phyloP scores from a whole-genome alignment of 2,329 filamentous ascomycete genomes.

The Coniosporium tulheliwenetii region DNA sequence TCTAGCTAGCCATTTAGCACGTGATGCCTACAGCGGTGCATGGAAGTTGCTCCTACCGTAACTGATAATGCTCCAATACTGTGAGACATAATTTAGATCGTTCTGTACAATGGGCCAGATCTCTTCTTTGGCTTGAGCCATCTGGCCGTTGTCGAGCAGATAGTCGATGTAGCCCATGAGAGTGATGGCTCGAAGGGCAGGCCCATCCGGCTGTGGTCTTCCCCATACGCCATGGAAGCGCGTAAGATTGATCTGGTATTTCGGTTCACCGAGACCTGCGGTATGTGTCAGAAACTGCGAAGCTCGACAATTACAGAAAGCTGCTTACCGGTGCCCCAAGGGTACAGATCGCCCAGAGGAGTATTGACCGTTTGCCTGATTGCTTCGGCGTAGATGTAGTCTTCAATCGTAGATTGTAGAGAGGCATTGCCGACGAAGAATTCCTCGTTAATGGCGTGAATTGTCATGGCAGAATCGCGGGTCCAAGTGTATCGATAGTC shows the following conservation, averaged over 20 bases:
- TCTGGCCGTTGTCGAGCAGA: not conserved
- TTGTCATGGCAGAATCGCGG: conserved; percentile 1
- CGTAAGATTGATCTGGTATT: conserved; percentile 16
- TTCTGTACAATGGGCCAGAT: not conserved
- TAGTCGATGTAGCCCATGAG: conserved; percentile 1
- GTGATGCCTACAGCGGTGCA: no score
- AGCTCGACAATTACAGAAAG: not conserved
- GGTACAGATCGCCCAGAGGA: not conserved
- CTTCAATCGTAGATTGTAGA: not conserved
- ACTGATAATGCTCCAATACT: conserved; percentile 12
- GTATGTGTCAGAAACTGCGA: not conserved
- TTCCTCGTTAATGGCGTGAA: conserved; percentile 1
- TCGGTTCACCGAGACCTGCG: conserved; percentile 47
- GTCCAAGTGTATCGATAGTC: conserved; percentile 1
- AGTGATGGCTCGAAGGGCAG: conserved; percentile 7
- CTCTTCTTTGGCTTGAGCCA: not conserved
- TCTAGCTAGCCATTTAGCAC: no score
- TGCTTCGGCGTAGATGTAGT: conserved; percentile 1
- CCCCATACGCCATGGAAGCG: conserved; percentile 15
- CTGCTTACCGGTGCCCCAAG: conserved; percentile 1
- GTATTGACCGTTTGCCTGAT: not conserved
- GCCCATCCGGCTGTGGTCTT: conserved; percentile 17
- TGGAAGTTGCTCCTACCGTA: no score
- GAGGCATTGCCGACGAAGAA: not conserved
- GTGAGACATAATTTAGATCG: conserved; percentile 15